Percentiles rank a stretch among this genome's conserved stretches.
phyloP scores from a whole-genome alignment of 2,329 filamentous ascomycete species.

The Epichloe elymi region DNA sequence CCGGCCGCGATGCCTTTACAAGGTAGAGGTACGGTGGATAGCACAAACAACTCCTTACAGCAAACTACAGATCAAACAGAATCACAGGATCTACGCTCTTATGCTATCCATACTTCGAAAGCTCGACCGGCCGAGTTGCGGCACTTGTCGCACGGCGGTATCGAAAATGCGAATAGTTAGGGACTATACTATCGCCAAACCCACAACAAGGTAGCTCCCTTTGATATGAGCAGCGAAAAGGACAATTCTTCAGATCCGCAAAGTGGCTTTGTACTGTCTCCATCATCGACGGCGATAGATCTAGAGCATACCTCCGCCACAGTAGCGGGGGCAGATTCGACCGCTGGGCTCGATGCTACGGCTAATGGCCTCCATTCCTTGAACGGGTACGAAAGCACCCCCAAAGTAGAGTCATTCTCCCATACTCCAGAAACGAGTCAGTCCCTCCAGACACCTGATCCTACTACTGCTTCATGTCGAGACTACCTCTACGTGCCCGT shows the following conservation, averaged over 20 bases:
- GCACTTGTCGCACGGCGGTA: slow-evolving; percentile 6
- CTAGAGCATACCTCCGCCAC: background rate
- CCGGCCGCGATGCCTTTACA: slow-evolving; percentile 13
- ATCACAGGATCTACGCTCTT: slow-evolving; percentile 3
- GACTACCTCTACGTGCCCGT: slow-evolving; percentile 5
- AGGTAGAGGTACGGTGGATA: slow-evolving; percentile 8
- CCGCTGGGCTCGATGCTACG: background rate
- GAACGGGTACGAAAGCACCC: background rate
- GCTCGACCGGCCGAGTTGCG: slow-evolving; percentile 13
- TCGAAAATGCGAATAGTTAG: background rate
- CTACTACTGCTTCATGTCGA: background rate
- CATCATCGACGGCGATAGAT: slow-evolving; percentile 5
- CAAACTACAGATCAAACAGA: slow-evolving; percentile 7
- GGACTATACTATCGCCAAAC: slow-evolving; percentile 2
- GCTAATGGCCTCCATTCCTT: background rate
- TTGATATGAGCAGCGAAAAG: slow-evolving; percentile 4
- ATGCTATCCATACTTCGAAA: slow-evolving; percentile 14
- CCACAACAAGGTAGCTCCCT: slow-evolving; percentile 10
- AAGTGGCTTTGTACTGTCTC: slow-evolving; percentile 2
- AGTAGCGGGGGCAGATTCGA: background rate
- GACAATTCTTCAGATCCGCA: background rate
- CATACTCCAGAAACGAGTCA: background rate
- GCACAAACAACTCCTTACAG: slow-evolving; percentile 11
- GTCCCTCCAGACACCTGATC: no score
- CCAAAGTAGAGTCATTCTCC: background rate